Evolutionary conservation across 441 rosid genomes (phyloP).

Genomic region (Populus trichocarpa): DNA sequence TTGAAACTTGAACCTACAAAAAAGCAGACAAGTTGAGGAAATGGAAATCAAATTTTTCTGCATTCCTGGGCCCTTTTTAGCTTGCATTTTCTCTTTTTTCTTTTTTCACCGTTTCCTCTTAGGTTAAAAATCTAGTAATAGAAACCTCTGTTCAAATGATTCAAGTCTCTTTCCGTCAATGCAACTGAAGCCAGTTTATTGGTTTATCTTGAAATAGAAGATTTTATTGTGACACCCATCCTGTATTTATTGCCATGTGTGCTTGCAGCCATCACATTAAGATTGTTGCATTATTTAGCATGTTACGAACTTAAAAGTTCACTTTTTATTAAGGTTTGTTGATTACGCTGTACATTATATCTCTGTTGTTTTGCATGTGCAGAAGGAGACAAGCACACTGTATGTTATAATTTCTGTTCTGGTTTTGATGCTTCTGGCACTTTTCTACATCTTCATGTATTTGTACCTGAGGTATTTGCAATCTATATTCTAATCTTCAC

Average conservation of each 20-base stretch:
- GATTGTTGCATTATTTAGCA: not conserved
- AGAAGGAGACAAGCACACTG: conserved; percentile 58
- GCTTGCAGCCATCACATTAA: not conserved
- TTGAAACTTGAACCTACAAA: too few species aligned
- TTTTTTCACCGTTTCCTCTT: not conserved
- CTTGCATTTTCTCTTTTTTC: not conserved
- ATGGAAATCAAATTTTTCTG: not conserved
- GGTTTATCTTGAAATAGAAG: not conserved
- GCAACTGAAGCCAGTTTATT: not conserved
- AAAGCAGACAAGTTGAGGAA: not conserved
- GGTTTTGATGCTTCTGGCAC: conserved; percentile 69
- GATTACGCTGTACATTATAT: not conserved
- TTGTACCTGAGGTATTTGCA: conserved; percentile 57
- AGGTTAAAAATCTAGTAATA: not conserved
- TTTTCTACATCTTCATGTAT: conserved; percentile 71
- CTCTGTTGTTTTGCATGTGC: conserved; percentile 22
- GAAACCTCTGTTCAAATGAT: not conserved
- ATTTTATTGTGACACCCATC: not conserved
- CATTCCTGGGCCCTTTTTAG: not conserved
- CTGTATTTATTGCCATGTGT: not conserved
- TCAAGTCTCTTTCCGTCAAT: not conserved
- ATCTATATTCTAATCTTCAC: not conserved
- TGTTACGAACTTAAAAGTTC: conserved; percentile 1
- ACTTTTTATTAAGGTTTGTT: not conserved
- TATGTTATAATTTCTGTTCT: conserved; percentile 71